Evolutionary conservation across 2,329 filamentous ascomycete genomes (phyloP).

Genomic region (Esteya vermicola): DNA sequence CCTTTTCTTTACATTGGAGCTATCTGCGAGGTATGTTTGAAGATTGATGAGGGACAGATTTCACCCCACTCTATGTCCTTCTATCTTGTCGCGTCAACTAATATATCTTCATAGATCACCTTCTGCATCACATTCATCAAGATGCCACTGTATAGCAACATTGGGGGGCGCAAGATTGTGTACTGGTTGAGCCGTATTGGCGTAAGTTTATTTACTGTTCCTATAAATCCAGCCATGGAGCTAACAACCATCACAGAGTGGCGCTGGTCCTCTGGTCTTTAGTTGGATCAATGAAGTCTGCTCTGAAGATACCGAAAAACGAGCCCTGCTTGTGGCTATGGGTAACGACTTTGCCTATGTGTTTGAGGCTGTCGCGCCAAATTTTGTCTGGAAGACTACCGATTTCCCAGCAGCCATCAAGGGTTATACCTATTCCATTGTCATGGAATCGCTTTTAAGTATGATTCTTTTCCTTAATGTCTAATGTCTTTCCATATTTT

Average conservation of each 20-base stretch:
- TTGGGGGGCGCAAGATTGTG: slow-evolving; percentile 19
- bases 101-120: slow-evolving; percentile 13
- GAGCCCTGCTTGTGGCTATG: slow-evolving; percentile 13
- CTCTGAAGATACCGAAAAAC: slow-evolving; percentile 13
- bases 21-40: slow-evolving; percentile 18
- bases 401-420: slow-evolving; percentile 21
- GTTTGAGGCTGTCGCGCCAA: slow-evolving; percentile 18
- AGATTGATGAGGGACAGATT: too few species aligned
- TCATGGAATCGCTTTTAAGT: slow-evolving; percentile 20
- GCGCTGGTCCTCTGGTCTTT: slow-evolving; percentile 22
- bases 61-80: too few species aligned
- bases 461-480: too few species aligned
- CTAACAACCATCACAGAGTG: too few species aligned
- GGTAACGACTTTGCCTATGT: slow-evolving; percentile 15
- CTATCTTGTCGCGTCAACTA: too few species aligned
- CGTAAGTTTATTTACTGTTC: too few species aligned
- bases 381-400: slow-evolving; percentile 26
- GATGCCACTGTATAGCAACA: slow-evolving; percentile 21
- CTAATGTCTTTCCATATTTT: too few species aligned
- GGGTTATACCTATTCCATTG: slow-evolving; percentile 21
- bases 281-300: slow-evolving; percentile 17
- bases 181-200: slow-evolving; percentile 23
- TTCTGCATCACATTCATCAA: slow-evolving; percentile 18
- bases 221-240: too few species aligned
- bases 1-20: slow-evolving; percentile 24